Base-by-base conservation (phyloP, 2,329 filamentous ascomycete species). In the Fusarium sp. region DNA sequence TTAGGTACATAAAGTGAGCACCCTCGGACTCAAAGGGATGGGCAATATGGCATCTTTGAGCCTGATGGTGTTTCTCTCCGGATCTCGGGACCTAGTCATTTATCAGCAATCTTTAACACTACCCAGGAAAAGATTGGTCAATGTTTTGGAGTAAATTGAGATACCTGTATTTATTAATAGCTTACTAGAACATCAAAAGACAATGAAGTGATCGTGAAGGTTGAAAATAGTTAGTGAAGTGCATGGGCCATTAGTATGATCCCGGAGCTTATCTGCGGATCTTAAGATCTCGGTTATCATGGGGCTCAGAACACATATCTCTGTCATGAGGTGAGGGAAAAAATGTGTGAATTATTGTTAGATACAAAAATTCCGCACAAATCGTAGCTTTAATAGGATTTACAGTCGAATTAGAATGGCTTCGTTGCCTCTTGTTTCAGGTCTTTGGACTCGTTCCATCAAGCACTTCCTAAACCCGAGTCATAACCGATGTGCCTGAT, bases 271-370 rank as follows among this genome's bases (percentile, higher is more conserved):
- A 55, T 55, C 26, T 55, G 51, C 24, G 26, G 51, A 55, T 55
- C 51, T 31, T 55, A 55, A 42, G 51, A 41, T 55, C 20, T 28
- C 20, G 24, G 18, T 24, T 13, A 55, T 28, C 35, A 7, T 55
- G 20, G 20, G 5, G 11, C 13, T 41, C 5, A n/a, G 4, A 12
- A 28, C 10, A 28, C 1, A 22, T 18, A 20, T 2, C 18, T 11
- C 24, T 31, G 4, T 9, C 6, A 20, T 39, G 8, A 26, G 14
- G 6, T 5, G 2, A 15, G 7, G 1, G 0, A n/a, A 33, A 2
- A 20, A 15, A 12, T 15, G 12, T 4, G 8, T 3, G 3, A n/a
- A 11, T 15, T 0, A 10, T 18, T 6, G 6, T 13, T 31, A 0
- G 13, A 8, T 7, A 35, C 6, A 48, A 7, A 6, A 11, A 15